Base-by-base conservation (phyloP, 345 rosid genomes). In the Citrus australasica region DNA sequence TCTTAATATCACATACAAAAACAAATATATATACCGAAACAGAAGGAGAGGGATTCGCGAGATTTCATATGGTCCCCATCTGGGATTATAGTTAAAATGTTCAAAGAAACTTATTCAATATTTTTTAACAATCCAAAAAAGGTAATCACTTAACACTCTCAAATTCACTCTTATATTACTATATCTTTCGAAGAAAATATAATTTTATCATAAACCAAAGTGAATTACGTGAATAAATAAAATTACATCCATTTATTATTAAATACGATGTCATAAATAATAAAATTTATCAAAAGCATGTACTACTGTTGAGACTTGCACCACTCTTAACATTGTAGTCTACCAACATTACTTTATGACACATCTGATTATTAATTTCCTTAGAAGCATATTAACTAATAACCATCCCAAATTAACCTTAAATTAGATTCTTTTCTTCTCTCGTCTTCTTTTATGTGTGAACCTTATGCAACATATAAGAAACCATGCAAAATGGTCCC, bases 401-500 rank as follows among this genome's bases (percentile, higher is more conserved):
- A 42, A 42, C 51, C 51, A 42, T 42, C 56, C 7, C 22, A 51
- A 51, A 16, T 53, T 16, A 53, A 53, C 58, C 7, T 19, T 53
- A 35, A 38, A 71, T 58, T n/a, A 28, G 42, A 38, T 60, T 37
- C 32, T 56, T 76, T 37, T 51, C 28, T 17, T 67, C 33, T 66
- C 35, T 67, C 21, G 33, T 71, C 37, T 38, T 66, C 22, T 37
- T 48, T 66, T 56, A 66, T 76, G 21, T 67, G 56, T 76, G 73
- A 66, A 67, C 73, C 79, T 51, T 67, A 67, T 76, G 72, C 63
- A 76, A 67, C 40, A 76, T 51, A 17, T 66, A 63, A 67, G 73
- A 66, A 78, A 82, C 80, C 83, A 79, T 75, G 77, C 69, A 72
- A 40, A 17, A 60, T 83, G 90, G 85, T 83, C 90, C 88, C 90